These are phyloP conservation scores for Lotmaria passim DNA, from an alignment of 208 protist species.

Conservation along the genomic window DNA sequence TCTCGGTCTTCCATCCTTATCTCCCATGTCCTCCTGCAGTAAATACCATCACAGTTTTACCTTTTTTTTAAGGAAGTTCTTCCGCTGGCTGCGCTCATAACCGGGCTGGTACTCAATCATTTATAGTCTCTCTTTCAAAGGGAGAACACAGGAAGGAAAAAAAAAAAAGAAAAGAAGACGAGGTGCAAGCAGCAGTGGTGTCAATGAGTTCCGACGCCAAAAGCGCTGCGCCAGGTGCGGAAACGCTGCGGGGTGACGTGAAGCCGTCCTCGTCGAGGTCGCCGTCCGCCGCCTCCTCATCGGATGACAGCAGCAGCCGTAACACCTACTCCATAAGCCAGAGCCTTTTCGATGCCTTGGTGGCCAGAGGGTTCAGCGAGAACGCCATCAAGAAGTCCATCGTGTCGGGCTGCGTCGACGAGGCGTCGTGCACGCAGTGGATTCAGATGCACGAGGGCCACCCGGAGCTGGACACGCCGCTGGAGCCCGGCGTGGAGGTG, in stretches of 20 bases:
- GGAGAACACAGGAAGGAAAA: too few species aligned
- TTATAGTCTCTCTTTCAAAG: too few species aligned
- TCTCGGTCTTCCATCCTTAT: too few species aligned
- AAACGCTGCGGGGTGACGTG: not conserved
- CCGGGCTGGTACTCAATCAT: too few species aligned
- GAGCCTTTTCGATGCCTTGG: conserved; percentile 57
- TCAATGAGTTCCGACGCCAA: not conserved
- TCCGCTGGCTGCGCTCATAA: too few species aligned
- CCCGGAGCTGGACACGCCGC: conserved; percentile 81
- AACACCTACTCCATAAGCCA: conserved; percentile 59
- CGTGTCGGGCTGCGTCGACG: conserved; percentile 80
- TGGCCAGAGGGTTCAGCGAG: conserved; percentile 72
- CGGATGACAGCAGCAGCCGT: conserved; percentile 1
- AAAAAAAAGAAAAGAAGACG: not conserved
- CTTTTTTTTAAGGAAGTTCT: too few species aligned
- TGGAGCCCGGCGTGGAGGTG: conserved; percentile 73
- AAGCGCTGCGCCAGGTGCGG: not conserved
- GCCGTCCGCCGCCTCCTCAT: conserved; percentile 11
- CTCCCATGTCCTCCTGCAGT: too few species aligned
- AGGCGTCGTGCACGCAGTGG: conserved; percentile 80
- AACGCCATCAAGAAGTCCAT: conserved; percentile 92
- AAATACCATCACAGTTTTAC: too few species aligned
- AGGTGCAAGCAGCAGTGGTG: not conserved
- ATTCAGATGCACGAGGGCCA: conserved; percentile 86
- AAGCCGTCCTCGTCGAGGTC: not conserved